A percentile compares a stretch with the other conserved stretches of the same genome.
phyloP scores from a whole-genome alignment of 2,329 filamentous ascomycete species.

The Clathrospora elynae region DNA sequence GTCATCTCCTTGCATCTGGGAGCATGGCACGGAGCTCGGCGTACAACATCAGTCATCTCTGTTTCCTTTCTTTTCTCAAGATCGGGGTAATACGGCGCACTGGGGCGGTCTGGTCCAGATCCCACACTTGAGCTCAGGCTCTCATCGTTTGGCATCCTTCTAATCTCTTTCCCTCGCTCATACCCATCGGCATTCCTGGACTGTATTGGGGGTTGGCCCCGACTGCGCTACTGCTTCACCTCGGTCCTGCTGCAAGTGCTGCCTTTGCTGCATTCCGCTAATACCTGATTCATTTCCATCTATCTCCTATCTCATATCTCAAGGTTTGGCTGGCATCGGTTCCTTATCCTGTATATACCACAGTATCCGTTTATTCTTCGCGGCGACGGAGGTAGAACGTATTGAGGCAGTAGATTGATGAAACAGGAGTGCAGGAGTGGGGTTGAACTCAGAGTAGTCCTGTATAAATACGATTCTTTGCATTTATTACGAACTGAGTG shows the following conservation, averaged over 20 bases:
- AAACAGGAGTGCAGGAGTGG: conserved; percentile 19
- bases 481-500: neutral
- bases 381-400: conserved; percentile 23
- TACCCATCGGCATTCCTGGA: conserved; percentile 45
- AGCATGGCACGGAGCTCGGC: conserved; percentile 45
- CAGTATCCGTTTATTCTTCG: conserved; percentile 36
- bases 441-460: conserved; percentile 27
- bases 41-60: conserved; percentile 22
- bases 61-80: conserved; percentile 25
- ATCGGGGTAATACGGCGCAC: conserved; percentile 43
- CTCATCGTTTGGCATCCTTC: conserved; percentile 37
- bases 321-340: conserved; percentile 24
- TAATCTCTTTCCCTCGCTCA: conserved; percentile 47
- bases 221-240: conserved; percentile 36
- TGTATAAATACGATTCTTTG: conserved; percentile 29
- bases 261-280: conserved; percentile 31
- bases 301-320: conserved; percentile 20
- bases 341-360: conserved; percentile 47
- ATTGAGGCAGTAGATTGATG: conserved; percentile 30
- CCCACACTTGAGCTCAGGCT: conserved; percentile 43
- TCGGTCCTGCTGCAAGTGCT: conserved; percentile 30
- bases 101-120: conserved; percentile 42
- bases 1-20: conserved; percentile 39
- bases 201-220: conserved; percentile 48
- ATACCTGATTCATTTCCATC: conserved; percentile 32